Evolutionary conservation across 2,329 filamentous ascomycete species (phyloP), one percentile per base, ranked within the genome.

Genomic region (Aspergillus intermedius): DNA sequence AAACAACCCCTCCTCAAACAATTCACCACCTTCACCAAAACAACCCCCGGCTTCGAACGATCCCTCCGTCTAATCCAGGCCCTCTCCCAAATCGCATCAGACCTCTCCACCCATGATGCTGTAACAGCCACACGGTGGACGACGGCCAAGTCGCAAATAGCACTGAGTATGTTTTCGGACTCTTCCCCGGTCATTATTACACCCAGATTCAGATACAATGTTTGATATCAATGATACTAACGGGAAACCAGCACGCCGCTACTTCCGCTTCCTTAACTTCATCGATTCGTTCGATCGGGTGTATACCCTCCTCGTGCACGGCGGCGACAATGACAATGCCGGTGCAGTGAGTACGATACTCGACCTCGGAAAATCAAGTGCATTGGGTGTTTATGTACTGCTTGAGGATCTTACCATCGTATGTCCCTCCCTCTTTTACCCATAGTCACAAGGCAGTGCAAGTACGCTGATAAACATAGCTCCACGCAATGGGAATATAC

Each of bases 231-330:
- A n/a, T 39, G 28, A 45, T 9, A 22, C 19, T 47, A 30, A 30
- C 22, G 32, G 32, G 3, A 32, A 10, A 40, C 9, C 40, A 75
- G 74, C 66, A 23, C 75, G 85, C 32, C 78, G 84, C 28, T 81
- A 80, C 65, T 76, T 87, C 59, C 80, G 85, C 4, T 68, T 86
- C 43, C 83, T 87, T 62, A 81, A 82, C 59, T 87, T 84, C 61
- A 65, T 85, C 45, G 77, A 80, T 37, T 74, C 72, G 45, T 82
- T 86, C 56, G 61, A 70, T 21, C 60, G 68, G 7, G 78, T 80
- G 1, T 76, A 75, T 59, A 58, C 63, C 9, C n/a, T 78, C 74
- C 54, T 58, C 34, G 15, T 21, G n/a, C 17, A 40, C 4, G n/a
- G 40, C 23, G 43, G 48, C 5, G 41, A 56, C 17, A 49, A 51